A percentile compares a stretch with the other conserved stretches of the same genome.
phyloP scores from a whole-genome alignment of 2,329 filamentous ascomycete species.

The Monosporascus sp. region DNA sequence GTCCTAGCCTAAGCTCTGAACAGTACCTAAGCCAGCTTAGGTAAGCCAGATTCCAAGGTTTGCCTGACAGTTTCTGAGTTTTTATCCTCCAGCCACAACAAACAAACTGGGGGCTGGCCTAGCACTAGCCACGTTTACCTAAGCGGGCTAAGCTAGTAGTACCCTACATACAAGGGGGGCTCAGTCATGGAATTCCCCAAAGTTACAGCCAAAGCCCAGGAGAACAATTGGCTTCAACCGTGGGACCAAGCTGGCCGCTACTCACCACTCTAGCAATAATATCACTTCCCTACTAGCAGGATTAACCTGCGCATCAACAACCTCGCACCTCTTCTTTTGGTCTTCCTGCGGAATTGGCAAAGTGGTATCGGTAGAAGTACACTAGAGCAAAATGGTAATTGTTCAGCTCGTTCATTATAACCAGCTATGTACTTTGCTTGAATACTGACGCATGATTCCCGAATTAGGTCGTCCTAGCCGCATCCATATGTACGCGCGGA shows the following conservation, averaged over 20 bases:
- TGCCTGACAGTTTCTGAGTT: no score
- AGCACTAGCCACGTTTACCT: no score
- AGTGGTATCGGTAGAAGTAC: background rate
- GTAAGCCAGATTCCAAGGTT: no score
- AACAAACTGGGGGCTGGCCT: no score
- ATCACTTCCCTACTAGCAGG: background rate
- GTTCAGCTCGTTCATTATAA: background rate
- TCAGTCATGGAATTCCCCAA: background rate
- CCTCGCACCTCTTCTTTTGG: background rate
- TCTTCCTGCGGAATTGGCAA: background rate
- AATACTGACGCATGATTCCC: slow-evolving; percentile 13
- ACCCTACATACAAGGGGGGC: no score
- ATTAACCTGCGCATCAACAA: background rate
- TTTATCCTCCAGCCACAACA: no score
- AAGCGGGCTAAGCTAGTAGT: no score
- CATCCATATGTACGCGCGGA: slow-evolving; percentile 96
- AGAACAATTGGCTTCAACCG: background rate
- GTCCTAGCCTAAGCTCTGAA: no score
- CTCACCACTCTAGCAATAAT: background rate
- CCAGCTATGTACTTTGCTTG: background rate
- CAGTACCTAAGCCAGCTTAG: no score
- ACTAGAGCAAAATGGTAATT: slow-evolving; percentile 1
- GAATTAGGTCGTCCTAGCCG: slow-evolving; percentile 87
- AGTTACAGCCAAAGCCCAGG: background rate
- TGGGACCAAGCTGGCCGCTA: background rate